Conservation (phyloP, 108 stramenopile species). For the Aurantiochytrium sp. region DNA sequence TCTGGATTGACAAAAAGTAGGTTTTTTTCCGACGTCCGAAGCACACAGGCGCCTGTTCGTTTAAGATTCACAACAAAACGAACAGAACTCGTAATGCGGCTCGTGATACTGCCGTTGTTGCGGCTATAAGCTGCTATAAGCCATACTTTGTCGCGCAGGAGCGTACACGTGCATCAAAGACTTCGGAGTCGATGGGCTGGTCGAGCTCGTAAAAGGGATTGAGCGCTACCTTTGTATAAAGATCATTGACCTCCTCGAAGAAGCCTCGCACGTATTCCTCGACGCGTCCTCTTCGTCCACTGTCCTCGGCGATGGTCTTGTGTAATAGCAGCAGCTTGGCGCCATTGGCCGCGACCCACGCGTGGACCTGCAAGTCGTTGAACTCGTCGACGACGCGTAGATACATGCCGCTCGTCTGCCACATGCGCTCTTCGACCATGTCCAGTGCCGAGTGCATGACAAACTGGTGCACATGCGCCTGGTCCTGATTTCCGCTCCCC, state of each 20-base stretch:
- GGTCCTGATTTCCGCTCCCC: neutral
- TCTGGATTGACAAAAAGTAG: no score
- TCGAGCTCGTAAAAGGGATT: conserved; percentile 42
- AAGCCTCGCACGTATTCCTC: conserved; percentile 34
- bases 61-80: neutral
- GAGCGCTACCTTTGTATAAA: conserved; percentile 43
- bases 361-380: conserved; percentile 40
- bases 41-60: no score
- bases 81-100: neutral
- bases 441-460: conserved; percentile 40
- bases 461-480: conserved; percentile 41
- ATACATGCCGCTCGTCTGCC: conserved; percentile 37
- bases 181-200: conserved; percentile 31
- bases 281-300: neutral
- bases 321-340: conserved; percentile 38
- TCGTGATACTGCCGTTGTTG: neutral
- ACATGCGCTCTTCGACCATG: conserved; percentile 40
- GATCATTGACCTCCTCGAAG: conserved; percentile 41
- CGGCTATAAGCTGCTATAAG: neutral
- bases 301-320: conserved; percentile 20
- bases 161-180: conserved; percentile 39
- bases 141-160: neutral
- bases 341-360: conserved; percentile 37
- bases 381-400: conserved; percentile 41
- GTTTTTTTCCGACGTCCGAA: no score